Base-by-base conservation (phyloP, 2,329 filamentous ascomycete genomes). In the Pseudocercospora musae region DNA sequence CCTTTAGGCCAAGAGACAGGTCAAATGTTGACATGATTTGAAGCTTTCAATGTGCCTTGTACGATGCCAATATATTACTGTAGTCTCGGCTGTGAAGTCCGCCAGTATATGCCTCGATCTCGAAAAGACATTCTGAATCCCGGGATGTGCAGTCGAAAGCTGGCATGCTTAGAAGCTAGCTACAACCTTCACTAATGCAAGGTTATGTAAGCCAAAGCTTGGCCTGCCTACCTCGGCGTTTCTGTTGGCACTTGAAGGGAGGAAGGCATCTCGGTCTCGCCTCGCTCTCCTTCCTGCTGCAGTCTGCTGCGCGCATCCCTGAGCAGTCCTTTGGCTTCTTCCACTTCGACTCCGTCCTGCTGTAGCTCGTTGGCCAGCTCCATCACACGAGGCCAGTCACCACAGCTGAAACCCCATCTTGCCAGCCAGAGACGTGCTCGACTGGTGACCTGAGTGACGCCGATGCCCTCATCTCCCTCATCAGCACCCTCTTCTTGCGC, bases 401-500 rank as follows among this genome's bases (percentile, higher is more conserved):
- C 87, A 10, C 84, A 85, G 40, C 85, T 84, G 79, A 96, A 89
- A 11, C 92, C 89, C 78, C 88, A 89, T 60, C 87, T 86, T 15
- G 95, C 95, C 60, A 99, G 85, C 95, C 95, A 99, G 82, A 97
- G 87, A 21, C 95, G 85, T 6, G 95, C 95, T 73, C 92, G 96
- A 69, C 90, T 95, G 7, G 95, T 99, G 18, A 93, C 92, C 4
- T 89, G 87, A 6, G 94, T 98, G 1, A 97, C 93, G 0, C 94
- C 94, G 0, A 91, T 91, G 0, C 92, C 85, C 11, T 75, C 73
- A 20, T 72, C 73, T 6, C 73, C 75, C 4, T 75, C 76, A 3
- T 82, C 78, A 18, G 78, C 67, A 0, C 92, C 93, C 50, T 93
- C 90, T 75, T 99, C 95, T 73, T 98, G 95, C 15, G 92, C 91